These are phyloP conservation scores for Phellopilus nigrolimitatus DNA, from an alignment of 1,284 basidiomycete species.

Conservation along the genomic window DNA sequence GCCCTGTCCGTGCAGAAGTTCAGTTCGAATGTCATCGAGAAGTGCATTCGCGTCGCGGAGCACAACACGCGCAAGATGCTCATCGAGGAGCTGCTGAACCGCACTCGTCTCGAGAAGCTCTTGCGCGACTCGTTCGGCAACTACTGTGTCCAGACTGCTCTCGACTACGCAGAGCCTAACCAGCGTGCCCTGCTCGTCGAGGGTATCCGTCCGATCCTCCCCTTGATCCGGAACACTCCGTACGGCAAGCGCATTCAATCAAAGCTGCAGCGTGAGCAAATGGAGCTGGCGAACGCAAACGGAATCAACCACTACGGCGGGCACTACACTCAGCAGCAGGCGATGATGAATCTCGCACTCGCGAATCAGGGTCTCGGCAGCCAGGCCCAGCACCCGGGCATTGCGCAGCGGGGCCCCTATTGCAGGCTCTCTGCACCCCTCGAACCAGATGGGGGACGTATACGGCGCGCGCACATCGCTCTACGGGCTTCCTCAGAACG, in stretches of 20 bases:
- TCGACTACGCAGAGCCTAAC: conserved; percentile 89
- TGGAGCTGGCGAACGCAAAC: conserved; percentile 43
- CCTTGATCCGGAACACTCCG: conserved; percentile 93
- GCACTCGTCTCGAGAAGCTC: conserved; percentile 92
- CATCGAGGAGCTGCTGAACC: conserved; percentile 94
- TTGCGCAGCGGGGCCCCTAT: conserved; percentile 49
- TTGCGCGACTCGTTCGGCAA: conserved; percentile 94
- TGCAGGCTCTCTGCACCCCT: conserved; percentile 42
- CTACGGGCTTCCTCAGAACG: conserved; percentile 45
- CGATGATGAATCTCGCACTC: conserved; percentile 55
- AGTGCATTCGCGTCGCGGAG: conserved; percentile 98
- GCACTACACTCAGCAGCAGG: conserved; percentile 47
- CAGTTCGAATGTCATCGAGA: conserved; percentile 92
- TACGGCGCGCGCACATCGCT: conserved; percentile 59
- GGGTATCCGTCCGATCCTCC: conserved; percentile 93
- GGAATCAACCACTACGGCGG: conserved; percentile 40
- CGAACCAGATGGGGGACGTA: conserved; percentile 60
- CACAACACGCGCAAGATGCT: conserved; percentile 91
- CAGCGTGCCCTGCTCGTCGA: conserved; percentile 87
- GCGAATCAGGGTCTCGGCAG: conserved; percentile 48
- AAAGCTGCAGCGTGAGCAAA: conserved; percentile 90
- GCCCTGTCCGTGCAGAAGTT: conserved; percentile 98
- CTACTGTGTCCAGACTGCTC: conserved; percentile 91
- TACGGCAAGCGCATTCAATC: conserved; percentile 98
- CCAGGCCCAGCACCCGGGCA: conserved; percentile 32